Evolutionary conservation across 2,329 filamentous ascomycete genomes (phyloP).

Genomic region (Stachybotrys chartarum): DNA sequence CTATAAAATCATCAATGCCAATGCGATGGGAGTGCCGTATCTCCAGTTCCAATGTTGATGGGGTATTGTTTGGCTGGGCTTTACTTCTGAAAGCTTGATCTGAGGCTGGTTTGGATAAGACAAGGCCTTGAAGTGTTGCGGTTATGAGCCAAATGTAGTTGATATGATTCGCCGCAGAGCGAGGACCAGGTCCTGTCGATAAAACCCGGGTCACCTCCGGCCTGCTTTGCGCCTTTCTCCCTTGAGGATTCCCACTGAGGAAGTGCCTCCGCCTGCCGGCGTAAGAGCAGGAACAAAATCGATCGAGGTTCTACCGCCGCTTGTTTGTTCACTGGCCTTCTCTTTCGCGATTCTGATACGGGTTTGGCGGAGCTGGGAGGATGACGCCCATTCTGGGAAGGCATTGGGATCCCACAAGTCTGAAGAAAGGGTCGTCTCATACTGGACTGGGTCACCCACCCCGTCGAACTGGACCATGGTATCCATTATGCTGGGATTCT

Average conservation of each 20-base stretch:
- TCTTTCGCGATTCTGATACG: slow-evolving; percentile 39
- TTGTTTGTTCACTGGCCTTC: slow-evolving; percentile 33
- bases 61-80: no score
- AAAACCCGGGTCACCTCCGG: slow-evolving; percentile 18
- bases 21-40: no score
- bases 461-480: slow-evolving; percentile 65
- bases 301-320: slow-evolving; percentile 33
- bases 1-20: no score
- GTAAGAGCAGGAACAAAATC: slow-evolving; percentile 40
- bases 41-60: no score
- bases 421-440: slow-evolving; percentile 52
- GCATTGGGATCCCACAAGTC: slow-evolving; percentile 51
- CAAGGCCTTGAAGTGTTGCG: no score
- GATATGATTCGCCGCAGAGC: no score
- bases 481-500: slow-evolving; percentile 65
- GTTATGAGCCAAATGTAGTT: no score
- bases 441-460: slow-evolving; percentile 46
- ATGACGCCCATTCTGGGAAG: slow-evolving; percentile 49
- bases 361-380: slow-evolving; percentile 39
- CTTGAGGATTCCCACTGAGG: slow-evolving; percentile 14
- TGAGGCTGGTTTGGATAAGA: no score
- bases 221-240: slow-evolving; percentile 26
- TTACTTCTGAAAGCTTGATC: no score
- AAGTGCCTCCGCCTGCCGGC: slow-evolving; percentile 11
- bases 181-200: no score